Evolutionary conservation across 1,284 basidiomycete species (phyloP).

Genomic region (Irpex sp.): DNA sequence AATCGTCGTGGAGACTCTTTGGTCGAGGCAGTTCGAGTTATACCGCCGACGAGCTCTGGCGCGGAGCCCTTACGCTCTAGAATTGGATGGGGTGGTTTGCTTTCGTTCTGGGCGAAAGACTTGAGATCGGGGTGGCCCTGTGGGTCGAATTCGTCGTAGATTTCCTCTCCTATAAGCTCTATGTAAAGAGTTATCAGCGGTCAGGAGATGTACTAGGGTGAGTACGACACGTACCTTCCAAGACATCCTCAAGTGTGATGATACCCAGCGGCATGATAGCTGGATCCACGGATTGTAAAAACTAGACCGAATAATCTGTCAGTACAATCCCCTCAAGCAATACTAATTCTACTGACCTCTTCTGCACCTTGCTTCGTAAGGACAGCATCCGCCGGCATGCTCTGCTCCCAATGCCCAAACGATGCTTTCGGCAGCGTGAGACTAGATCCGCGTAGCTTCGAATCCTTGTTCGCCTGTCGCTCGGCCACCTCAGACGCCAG

Average conservation of each 20-base stretch:
- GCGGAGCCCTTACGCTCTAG: slow-evolving; percentile 20
- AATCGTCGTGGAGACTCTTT: slow-evolving; percentile 19
- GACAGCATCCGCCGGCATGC: slow-evolving; percentile 81
- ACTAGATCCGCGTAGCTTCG: slow-evolving; percentile 16
- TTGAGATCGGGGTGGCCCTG: slow-evolving; percentile 58
- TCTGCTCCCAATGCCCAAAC: slow-evolving; percentile 61
- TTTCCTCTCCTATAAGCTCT: slow-evolving; percentile 89
- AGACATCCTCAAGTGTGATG: slow-evolving; percentile 90
- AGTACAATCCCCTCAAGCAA: background rate
- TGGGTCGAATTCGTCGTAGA: slow-evolving; percentile 83
- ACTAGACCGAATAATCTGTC: slow-evolving; percentile 33
- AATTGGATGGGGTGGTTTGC: slow-evolving; percentile 23
- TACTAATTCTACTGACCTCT: slow-evolving; percentile 40
- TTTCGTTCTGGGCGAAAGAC: slow-evolving; percentile 38
- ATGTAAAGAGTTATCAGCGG: background rate
- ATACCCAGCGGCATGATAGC: slow-evolving; percentile 83
- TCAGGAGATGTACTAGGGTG: too few species aligned
- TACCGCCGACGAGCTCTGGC: slow-evolving; percentile 6
- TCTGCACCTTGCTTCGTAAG: slow-evolving; percentile 67
- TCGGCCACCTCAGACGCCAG: slow-evolving; percentile 14
- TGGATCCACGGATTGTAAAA: slow-evolving; percentile 72
- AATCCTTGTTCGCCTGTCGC: slow-evolving; percentile 22
- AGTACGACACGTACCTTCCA: slow-evolving; percentile 59
- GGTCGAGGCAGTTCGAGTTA: background rate
- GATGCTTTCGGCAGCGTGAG: slow-evolving; percentile 27